Percentiles rank a stretch among this genome's conserved stretches.
These are phyloP conservation scores for Wallacemonas sp. DNA, from an alignment of 208 protist species.

Conservation along the genomic window DNA sequence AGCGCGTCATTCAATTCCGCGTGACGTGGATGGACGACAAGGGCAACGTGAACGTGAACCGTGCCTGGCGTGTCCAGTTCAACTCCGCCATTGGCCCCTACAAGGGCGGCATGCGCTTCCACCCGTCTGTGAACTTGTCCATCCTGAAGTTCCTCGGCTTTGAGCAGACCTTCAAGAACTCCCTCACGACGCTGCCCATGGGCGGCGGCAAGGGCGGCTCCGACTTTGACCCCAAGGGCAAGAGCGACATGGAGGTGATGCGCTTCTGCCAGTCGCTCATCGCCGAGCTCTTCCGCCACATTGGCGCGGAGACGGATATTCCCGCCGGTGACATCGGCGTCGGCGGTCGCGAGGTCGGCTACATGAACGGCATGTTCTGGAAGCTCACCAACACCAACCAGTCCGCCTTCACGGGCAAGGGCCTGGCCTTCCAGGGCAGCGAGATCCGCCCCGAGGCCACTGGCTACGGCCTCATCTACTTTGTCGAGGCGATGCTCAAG, in stretches of 20 bases:
- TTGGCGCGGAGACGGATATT: slow-evolving; percentile 92
- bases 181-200: slow-evolving; percentile 92
- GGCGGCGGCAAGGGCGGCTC: slow-evolving; percentile 94
- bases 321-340: slow-evolving; percentile 96
- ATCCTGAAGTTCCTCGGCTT: slow-evolving; percentile 96
- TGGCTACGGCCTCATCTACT: slow-evolving; percentile 94
- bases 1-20: slow-evolving; percentile 89
- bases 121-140: slow-evolving; percentile 86
- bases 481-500: slow-evolving; percentile 81
- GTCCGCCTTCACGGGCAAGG: slow-evolving; percentile 94
- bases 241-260: slow-evolving; percentile 93
- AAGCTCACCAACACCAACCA: slow-evolving; percentile 79
- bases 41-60: slow-evolving; percentile 85
- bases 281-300: slow-evolving; percentile 84
- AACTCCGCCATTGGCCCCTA: slow-evolving; percentile 94
- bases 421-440: slow-evolving; percentile 85
- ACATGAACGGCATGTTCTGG: slow-evolving; percentile 92
- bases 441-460: slow-evolving; percentile 94
- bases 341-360: slow-evolving; percentile 90
- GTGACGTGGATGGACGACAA: slow-evolving; percentile 94
- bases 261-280: slow-evolving; percentile 95
- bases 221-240: slow-evolving; percentile 95
- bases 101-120: slow-evolving; percentile 92
- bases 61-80: slow-evolving; percentile 94
- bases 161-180: slow-evolving; percentile 96